A percentile compares a stretch with the other conserved stretches of the same genome.
Conservation (phyloP, 805 yeast genomes). For the Ogataea sp. region DNA sequence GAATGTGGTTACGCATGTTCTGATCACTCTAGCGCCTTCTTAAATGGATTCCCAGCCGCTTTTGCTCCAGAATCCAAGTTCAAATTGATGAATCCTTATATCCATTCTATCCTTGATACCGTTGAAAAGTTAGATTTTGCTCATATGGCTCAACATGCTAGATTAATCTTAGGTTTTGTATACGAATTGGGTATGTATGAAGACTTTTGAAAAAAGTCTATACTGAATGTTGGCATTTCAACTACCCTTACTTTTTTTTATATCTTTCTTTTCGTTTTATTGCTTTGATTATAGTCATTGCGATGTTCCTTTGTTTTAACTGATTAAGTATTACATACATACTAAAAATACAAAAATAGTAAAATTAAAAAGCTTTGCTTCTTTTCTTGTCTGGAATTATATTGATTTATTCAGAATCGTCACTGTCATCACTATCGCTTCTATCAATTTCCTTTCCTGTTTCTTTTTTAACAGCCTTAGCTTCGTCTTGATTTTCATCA, state of each 20-base stretch:
- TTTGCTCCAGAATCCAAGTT: constrained; percentile 76
- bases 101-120: constrained; percentile 76
- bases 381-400: no score
- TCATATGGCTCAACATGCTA: constrained; percentile 76
- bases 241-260: no score
- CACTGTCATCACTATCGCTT: background rate
- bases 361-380: no score
- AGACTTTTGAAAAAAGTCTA: background rate
- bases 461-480: background rate
- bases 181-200: constrained; percentile 52
- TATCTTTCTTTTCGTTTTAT: no score
- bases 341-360: no score
- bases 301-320: no score
- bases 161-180: constrained; percentile 65
- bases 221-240: no score
- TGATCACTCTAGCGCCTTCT: constrained; percentile 82
- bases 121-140: constrained; percentile 69
- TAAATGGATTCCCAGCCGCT: constrained; percentile 77
- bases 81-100: constrained; percentile 53
- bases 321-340: no score
- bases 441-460: background rate
- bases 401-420: no score
- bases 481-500: background rate
- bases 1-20: constrained; percentile 89
- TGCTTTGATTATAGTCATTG: no score